Base-by-base conservation (phyloP, 2,329 filamentous ascomycete species). In the Phialocephala sp. region DNA sequence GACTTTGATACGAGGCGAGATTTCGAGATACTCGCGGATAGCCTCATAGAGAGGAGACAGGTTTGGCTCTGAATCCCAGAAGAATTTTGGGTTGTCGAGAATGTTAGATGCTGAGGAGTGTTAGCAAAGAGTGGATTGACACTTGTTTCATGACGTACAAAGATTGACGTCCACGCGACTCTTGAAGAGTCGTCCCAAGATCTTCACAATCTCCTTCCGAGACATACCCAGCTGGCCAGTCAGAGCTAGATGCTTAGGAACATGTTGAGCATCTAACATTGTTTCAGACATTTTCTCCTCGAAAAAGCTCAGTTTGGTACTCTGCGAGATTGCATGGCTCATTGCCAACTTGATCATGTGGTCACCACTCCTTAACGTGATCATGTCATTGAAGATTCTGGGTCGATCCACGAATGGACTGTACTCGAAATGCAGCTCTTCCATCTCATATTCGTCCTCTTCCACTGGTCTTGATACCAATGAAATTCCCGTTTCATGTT, bases 281-380 rank as follows among this genome's bases (percentile, higher is more conserved):
- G 96, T 97, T 73, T 92, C 87, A 59, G 91, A 91, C 94, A 99
- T 97, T 65, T 91, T 87, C 79, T 97, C 95, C 78, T 99, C 95
- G 74, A 99, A 99, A 77, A 95, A 93, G 76, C 91, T 95, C 47
- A 99, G 82, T 78, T 97, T 98, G 0, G 95, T 99, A 78, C 94
- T 97, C 79, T 99, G 95, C 0, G 93, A 93, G 72, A 99, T 97
- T 43, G 94, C 95, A 77, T 99, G 95, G 77, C 92, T 96, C 82
- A 99, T 99, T 39, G 94, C 93, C 18, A 99, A 84, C 80, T 98
- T 98, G 77, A 98, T 97, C 94, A 99, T 98, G 80, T 99, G 95
- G 80, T 99, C 95, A 45, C 92, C 90, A 66, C 93, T 96, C 68
- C 96, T 86, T 54, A 99, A 82, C 0, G 95, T 99, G 73, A 99